Conservation (phyloP, 78 protist species). For the Tieghemostelium lacteum region DNA sequence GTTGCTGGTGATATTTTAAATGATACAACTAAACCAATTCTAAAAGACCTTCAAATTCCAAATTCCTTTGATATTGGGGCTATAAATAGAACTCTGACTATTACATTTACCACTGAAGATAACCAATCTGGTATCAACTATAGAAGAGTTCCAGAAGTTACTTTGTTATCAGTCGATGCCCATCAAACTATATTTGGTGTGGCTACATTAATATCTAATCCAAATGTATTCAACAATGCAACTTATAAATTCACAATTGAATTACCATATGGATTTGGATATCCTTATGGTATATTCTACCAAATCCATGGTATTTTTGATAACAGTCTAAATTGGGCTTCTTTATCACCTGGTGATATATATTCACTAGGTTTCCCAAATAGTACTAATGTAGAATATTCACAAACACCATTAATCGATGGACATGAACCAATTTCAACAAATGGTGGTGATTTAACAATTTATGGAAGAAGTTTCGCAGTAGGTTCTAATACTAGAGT, state of each 20-base stretch:
- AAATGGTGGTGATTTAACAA: background rate
- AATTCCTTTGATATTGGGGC: background rate
- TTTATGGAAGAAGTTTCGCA: background rate
- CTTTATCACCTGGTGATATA: no score
- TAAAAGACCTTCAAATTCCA: background rate
- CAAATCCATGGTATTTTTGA: constrained; percentile 20
- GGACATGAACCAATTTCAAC: background rate
- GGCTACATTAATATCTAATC: background rate
- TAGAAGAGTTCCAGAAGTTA: background rate
- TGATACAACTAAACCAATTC: background rate
- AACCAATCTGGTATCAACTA: background rate
- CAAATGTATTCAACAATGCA: background rate
- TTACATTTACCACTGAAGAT: background rate
- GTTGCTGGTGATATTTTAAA: background rate
- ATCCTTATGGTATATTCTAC: background rate
- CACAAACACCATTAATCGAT: background rate
- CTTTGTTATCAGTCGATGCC: background rate
- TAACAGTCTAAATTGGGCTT: no score
- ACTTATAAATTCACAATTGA: background rate
- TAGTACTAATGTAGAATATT: no score
- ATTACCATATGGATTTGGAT: constrained; percentile 40
- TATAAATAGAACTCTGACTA: background rate
- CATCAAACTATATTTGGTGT: background rate
- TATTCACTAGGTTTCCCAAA: no score
- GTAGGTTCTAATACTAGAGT: background rate